phyloP scores from a whole-genome alignment of 768 basidiomycete species.

The Leccinum obscurum region DNA sequence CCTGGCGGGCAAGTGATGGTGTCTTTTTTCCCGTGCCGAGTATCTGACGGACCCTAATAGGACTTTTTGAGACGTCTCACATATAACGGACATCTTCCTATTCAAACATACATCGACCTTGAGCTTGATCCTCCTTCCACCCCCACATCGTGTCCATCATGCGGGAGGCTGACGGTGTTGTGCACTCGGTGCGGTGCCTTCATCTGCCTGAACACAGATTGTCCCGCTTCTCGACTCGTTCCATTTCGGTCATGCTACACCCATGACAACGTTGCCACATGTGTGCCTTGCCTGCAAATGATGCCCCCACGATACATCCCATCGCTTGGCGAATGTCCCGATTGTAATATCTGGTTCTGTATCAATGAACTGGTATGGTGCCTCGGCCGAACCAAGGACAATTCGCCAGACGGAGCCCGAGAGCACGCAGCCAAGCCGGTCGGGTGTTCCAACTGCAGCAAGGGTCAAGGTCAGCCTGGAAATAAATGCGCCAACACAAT shows the following conservation, averaged over 20 bases:
- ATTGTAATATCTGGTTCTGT: constrained; percentile 24
- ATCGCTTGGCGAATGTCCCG: constrained; percentile 20
- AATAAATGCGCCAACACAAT: too few species aligned
- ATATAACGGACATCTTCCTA: constrained; percentile 1
- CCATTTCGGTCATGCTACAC: constrained; percentile 20
- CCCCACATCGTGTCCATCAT: constrained; percentile 4
- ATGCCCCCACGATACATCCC: background rate
- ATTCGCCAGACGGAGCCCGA: too few species aligned
- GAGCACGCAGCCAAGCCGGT: too few species aligned
- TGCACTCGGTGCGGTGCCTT: constrained; percentile 6
- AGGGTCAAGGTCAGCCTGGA: too few species aligned
- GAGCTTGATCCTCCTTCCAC: background rate
- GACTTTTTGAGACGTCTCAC: constrained; percentile 20
- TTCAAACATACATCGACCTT: background rate
- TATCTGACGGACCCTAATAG: constrained; percentile 6
- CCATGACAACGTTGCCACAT: constrained; percentile 10
- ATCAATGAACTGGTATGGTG: constrained; percentile 23
- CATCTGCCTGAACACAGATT: constrained; percentile 22
- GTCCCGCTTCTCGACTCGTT: constrained; percentile 16
- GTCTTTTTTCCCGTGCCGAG: too few species aligned
- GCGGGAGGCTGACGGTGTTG: background rate
- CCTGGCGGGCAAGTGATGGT: too few species aligned
- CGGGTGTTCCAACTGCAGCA: too few species aligned
- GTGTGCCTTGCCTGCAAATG: constrained; percentile 12
- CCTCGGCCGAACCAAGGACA: constrained; percentile 19